Percentiles rank a stretch among this genome's conserved stretches.
phyloP scores from a whole-genome alignment of 2,329 filamentous ascomycete genomes.

The Pestalotiopsis sp. region DNA sequence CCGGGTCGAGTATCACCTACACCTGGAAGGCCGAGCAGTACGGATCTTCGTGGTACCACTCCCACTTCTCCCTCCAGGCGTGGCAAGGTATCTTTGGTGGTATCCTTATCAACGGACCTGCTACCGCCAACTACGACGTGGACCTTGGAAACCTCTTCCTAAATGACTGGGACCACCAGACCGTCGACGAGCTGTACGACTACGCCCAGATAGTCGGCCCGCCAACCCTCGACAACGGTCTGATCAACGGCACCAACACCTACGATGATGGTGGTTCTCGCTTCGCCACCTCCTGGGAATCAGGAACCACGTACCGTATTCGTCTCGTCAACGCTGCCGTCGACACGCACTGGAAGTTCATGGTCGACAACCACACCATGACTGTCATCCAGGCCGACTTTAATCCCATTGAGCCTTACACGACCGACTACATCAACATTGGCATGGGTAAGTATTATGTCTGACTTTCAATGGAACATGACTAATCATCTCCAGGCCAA shows the following conservation, averaged over 20 bases:
- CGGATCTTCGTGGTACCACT: slow-evolving; percentile 61
- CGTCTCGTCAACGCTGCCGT: slow-evolving; percentile 43
- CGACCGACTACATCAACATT: slow-evolving; percentile 41
- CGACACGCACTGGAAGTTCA: slow-evolving; percentile 43
- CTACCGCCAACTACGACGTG: slow-evolving; percentile 59
- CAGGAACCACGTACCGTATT: slow-evolving; percentile 45
- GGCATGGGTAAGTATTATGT: slow-evolving; percentile 32
- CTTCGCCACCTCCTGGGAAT: slow-evolving; percentile 37
- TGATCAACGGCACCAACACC: slow-evolving; percentile 33
- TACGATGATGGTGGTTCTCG: slow-evolving; percentile 33
- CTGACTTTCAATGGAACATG: not conserved
- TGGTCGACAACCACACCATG: slow-evolving; percentile 52
- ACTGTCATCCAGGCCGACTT: slow-evolving; percentile 55
- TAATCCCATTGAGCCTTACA: slow-evolving; percentile 54
- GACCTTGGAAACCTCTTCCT: slow-evolving; percentile 62
- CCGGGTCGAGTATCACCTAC: slow-evolving; percentile 55
- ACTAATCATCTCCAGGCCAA: slow-evolving; percentile 22
- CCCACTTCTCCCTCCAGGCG: slow-evolving; percentile 50
- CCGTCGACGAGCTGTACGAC: slow-evolving; percentile 37
- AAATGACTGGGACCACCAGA: slow-evolving; percentile 57
- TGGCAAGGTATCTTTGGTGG: slow-evolving; percentile 59
- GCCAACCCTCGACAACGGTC: slow-evolving; percentile 42
- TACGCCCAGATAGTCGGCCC: slow-evolving; percentile 30
- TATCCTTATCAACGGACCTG: slow-evolving; percentile 62
- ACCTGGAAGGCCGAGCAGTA: slow-evolving; percentile 55